Base-by-base conservation (phyloP, 805 yeast genomes). In the Saccharomycopsis microspora region DNA sequence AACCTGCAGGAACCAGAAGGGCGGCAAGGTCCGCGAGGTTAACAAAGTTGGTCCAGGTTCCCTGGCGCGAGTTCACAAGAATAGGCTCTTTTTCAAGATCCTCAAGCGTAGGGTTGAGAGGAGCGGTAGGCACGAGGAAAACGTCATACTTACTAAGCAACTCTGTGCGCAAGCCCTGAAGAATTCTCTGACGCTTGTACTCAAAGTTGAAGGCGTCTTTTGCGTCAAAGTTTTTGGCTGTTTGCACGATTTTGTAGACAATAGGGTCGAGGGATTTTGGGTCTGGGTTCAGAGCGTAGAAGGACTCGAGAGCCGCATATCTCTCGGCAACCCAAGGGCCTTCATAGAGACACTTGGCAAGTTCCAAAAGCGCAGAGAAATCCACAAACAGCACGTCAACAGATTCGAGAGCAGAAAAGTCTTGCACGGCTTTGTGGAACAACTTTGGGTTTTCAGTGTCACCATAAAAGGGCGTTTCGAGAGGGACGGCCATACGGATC, bases 261-360 rank as follows among this genome's bases (percentile, higher is more conserved):
- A 87, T 85, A 44, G 96, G 94, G 63, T 90, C 96, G 57, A 90
- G 68, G 43, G 82, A 73, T 34, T 74, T 71, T 40, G 63, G 69
- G 33, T 93, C 86, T 19, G 93, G 88, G 58, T 79, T 74, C 5
- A 83, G 70, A 32, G 76, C 76, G 49, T 85, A 71, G 56, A 83
- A 84, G 39, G 82, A 85, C 56, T 77, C 75, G 36, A 80, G 76
- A 30, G 96, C 96, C 53, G 86, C 79, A 66, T 79, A 88, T 57
- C 98, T 76, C 68, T 90, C 98, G 29, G 94, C 86, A 7, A 90
- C 97, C 98, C 98, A 90, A n/a, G 97, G 85, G 50, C 98, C 98
- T 60, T 90, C 97, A 62, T 90, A 90, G 36, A 90, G 72, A 60
- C 93, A 85, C 56, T 77, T 77, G 11, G 97, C 98, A 49, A 90